Evolutionary conservation across 768 basidiomycete species (phyloP).

Genomic region (Sistotremastrum niveocremeum): DNA sequence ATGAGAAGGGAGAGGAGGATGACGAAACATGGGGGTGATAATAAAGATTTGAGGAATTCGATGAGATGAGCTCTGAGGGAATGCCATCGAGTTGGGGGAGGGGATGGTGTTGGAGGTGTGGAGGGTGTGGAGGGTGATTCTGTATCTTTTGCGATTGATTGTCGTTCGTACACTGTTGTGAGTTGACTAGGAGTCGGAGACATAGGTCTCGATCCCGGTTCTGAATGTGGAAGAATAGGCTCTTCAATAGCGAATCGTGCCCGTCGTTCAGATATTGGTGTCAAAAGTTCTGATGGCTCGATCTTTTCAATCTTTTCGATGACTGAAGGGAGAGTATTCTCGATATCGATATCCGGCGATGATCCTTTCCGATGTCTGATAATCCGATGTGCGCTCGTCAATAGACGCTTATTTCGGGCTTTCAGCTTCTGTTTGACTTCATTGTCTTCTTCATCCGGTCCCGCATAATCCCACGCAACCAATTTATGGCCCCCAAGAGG

Average conservation of each 20-base stretch:
- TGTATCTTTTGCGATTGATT: too few species aligned
- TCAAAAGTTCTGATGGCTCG: too few species aligned
- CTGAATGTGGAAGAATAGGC: too few species aligned
- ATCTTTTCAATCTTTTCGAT: not conserved
- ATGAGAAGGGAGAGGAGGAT: slow-evolving; percentile 43
- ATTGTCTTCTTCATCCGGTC: slow-evolving; percentile 47
- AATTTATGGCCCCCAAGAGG: slow-evolving; percentile 43
- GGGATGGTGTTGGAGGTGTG: too few species aligned
- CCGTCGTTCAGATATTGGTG: too few species aligned
- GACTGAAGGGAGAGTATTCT: slow-evolving; percentile 6
- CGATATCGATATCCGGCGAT: slow-evolving; percentile 17
- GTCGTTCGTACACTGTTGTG: too few species aligned
- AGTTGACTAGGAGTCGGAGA: too few species aligned
- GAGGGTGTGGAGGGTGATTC: too few species aligned
- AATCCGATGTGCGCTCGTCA: not conserved
- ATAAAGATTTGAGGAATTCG: slow-evolving; percentile 23
- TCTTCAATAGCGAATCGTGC: too few species aligned
- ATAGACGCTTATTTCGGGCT: not conserved
- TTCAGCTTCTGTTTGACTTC: slow-evolving; percentile 34
- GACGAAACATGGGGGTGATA: slow-evolving; percentile 36
- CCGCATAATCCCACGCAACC: slow-evolving; percentile 49
- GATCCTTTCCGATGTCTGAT: slow-evolving; percentile 5
- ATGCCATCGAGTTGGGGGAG: not conserved
- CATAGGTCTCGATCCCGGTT: too few species aligned
- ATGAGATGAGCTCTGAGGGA: slow-evolving; percentile 3